Evolutionary conservation across 108 stramenopile species (phyloP).

Genomic region (Pseudonitzschia multiseries): DNA sequence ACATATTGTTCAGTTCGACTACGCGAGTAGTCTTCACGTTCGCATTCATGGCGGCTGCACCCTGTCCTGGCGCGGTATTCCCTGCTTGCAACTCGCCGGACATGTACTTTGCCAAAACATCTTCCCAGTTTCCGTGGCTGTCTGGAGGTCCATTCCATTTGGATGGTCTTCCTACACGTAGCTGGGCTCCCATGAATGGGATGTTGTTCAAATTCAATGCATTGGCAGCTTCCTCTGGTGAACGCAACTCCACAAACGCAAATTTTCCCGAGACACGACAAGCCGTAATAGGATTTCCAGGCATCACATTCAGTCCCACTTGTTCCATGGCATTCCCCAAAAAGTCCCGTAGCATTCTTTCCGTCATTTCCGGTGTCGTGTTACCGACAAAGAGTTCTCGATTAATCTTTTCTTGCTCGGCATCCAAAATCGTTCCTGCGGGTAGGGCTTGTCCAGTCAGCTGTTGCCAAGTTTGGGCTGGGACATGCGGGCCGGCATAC

Average conservation of each 20-base stretch:
- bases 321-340: slow-evolving; percentile 85
- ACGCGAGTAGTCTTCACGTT: slow-evolving; percentile 43
- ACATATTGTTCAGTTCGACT: slow-evolving; percentile 91
- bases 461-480: slow-evolving; percentile 84
- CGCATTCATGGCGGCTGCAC: slow-evolving; percentile 25
- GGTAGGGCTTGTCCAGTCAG: slow-evolving; percentile 81
- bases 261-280: slow-evolving; percentile 90
- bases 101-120: slow-evolving; percentile 92
- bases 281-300: slow-evolving; percentile 86
- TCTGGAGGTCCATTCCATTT: slow-evolving; percentile 89
- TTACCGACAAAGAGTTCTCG: slow-evolving; percentile 94
- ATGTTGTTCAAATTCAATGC: slow-evolving; percentile 94
- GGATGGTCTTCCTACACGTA: slow-evolving; percentile 87
- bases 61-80: slow-evolving; percentile 32
- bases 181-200: slow-evolving; percentile 85
- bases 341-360: slow-evolving; percentile 79
- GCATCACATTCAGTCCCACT: slow-evolving; percentile 73
- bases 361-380: slow-evolving; percentile 93
- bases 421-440: slow-evolving; percentile 47
- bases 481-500: slow-evolving; percentile 77
- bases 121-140: slow-evolving; percentile 92
- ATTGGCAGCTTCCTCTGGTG: slow-evolving; percentile 83
- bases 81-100: slow-evolving; percentile 68
- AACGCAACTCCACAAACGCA: slow-evolving; percentile 90
- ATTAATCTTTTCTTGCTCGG: slow-evolving; percentile 75